Percentiles rank a stretch among this genome's conserved stretches.
Evolutionary conservation across 2,329 filamentous ascomycete species (phyloP).

Genomic region (Huntiella decipiens): DNA sequence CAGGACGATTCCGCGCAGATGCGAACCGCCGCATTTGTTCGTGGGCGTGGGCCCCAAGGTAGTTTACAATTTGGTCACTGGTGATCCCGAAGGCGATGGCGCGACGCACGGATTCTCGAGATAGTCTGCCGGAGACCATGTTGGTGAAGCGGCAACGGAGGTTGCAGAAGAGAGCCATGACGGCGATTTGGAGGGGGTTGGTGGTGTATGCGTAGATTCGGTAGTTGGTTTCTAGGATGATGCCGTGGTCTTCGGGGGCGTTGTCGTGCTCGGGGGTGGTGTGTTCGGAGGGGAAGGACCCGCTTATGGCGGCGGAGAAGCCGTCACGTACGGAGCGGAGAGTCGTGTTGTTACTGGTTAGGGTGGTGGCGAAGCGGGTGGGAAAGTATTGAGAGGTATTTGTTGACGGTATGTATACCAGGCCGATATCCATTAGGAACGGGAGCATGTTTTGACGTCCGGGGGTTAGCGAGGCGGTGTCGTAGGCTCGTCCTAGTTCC

Average conservation of each 20-base stretch:
- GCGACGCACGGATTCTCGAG: conserved; percentile 67
- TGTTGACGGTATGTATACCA: conserved; percentile 53
- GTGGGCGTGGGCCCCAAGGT: conserved; percentile 81
- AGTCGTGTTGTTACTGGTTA: conserved; percentile 62
- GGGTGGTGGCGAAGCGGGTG: conserved; percentile 79
- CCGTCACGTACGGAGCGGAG: conserved; percentile 52
- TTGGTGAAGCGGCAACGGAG: conserved; percentile 85
- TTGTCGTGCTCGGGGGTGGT: conserved; percentile 28
- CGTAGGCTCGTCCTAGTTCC: conserved; percentile 80
- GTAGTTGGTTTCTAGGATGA: conserved; percentile 97
- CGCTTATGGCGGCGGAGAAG: conserved; percentile 41
- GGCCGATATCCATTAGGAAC: conserved; percentile 77
- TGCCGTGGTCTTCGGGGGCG: conserved; percentile 41
- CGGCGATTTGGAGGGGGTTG: conserved; percentile 82
- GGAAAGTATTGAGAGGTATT: conserved; percentile 57
- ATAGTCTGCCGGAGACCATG: conserved; percentile 80
- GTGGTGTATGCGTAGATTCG: conserved; percentile 92
- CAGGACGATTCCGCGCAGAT: conserved; percentile 38
- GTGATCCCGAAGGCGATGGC: conserved; percentile 87
- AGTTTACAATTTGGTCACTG: conserved; percentile 83
- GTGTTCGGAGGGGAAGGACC: conserved; percentile 20
- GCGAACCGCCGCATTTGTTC: conserved; percentile 69
- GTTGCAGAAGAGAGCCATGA: conserved; percentile 74
- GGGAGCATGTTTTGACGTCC: conserved; percentile 78
- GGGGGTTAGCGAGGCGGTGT: conserved; percentile 62